Evolutionary conservation across 2,329 filamentous ascomycete species (phyloP).

Genomic region (Phoma sp.): DNA sequence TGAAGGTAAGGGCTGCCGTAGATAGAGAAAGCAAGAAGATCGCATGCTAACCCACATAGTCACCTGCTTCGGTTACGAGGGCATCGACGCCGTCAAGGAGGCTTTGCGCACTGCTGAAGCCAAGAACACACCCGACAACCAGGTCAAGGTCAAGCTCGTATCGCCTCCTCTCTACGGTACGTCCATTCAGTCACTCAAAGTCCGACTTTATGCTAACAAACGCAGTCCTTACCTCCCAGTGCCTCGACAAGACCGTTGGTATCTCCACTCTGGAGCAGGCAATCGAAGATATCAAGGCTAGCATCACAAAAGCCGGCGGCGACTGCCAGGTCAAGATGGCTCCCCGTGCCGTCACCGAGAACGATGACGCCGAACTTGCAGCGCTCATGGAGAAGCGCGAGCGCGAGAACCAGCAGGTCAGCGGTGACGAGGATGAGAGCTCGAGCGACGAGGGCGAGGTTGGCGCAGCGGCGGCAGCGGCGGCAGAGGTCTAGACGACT

Average conservation of each 20-base stretch:
- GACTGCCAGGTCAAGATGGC: constrained; percentile 94
- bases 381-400: constrained; percentile 99
- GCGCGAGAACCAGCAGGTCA: constrained; percentile 96
- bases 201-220: constrained; percentile 21
- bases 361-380: constrained; percentile 94
- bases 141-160: constrained; percentile 99
- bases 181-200: background rate
- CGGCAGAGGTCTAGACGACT: constrained; percentile 41
- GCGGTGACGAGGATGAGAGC: constrained; percentile 93
- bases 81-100: constrained; percentile 96
- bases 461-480: constrained; percentile 46
- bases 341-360: constrained; percentile 98
- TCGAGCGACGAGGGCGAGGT: constrained; percentile 89
- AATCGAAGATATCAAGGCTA: constrained; percentile 83
- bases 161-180: constrained; percentile 84
- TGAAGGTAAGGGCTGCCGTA: constrained; percentile 70
- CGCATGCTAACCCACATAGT: constrained; percentile 31
- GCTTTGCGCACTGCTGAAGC: constrained; percentile 91
- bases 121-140: constrained; percentile 87
- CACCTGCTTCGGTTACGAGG: constrained; percentile 77
- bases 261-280: constrained; percentile 86
- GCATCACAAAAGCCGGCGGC: constrained; percentile 79
- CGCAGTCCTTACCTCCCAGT: constrained; percentile 86
- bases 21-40: background rate
- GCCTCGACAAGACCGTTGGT: constrained; percentile 87